phyloP scores from a whole-genome alignment of 768 basidiomycete species.

The Astraeus odoratus region DNA sequence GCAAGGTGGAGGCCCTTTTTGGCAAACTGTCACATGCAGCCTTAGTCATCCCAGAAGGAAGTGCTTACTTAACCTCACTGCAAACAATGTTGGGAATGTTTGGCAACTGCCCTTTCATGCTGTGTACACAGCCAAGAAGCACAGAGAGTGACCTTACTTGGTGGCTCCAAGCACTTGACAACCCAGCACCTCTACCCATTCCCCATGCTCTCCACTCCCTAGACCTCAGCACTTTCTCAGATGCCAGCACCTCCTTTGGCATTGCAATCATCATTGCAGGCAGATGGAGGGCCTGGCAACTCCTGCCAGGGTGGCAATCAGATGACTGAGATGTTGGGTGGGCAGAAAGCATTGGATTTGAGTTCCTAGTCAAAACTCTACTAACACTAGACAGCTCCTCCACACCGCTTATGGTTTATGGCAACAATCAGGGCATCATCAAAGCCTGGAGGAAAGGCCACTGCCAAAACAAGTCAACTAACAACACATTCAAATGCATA shows the following conservation, averaged over 20 bases:
- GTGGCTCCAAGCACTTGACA: slow-evolving; percentile 26
- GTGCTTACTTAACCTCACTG: slow-evolving; percentile 35
- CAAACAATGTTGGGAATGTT: slow-evolving; percentile 30
- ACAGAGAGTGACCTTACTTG: slow-evolving; percentile 26
- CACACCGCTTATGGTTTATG: slow-evolving; percentile 2
- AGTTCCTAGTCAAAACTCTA: slow-evolving; percentile 26
- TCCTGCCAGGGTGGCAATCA: slow-evolving; percentile 22
- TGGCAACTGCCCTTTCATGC: slow-evolving; percentile 15
- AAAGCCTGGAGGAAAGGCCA: slow-evolving; percentile 1
- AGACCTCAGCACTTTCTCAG: slow-evolving; percentile 32
- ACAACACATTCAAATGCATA: slow-evolving; percentile 1
- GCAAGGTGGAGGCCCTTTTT: slow-evolving; percentile 30
- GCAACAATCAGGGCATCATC: slow-evolving; percentile 3
- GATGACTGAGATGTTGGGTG: slow-evolving; percentile 35
- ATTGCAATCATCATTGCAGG: no score
- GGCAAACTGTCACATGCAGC: slow-evolving; percentile 35
- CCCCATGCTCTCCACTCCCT: slow-evolving; percentile 17
- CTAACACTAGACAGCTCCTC: neutral
- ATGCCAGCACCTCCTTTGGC: no score
- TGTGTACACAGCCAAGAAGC: slow-evolving; percentile 9
- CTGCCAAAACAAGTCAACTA: slow-evolving; percentile 1
- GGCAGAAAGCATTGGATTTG: slow-evolving; percentile 42
- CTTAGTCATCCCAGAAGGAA: slow-evolving; percentile 25
- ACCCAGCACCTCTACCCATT: slow-evolving; percentile 17
- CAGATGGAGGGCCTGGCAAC: no score